Evolutionary conservation across 192 early-diverging fungal species (phyloP), one percentile per base, ranked within the genome.

Genomic region (Obelidium mucronatum): DNA sequence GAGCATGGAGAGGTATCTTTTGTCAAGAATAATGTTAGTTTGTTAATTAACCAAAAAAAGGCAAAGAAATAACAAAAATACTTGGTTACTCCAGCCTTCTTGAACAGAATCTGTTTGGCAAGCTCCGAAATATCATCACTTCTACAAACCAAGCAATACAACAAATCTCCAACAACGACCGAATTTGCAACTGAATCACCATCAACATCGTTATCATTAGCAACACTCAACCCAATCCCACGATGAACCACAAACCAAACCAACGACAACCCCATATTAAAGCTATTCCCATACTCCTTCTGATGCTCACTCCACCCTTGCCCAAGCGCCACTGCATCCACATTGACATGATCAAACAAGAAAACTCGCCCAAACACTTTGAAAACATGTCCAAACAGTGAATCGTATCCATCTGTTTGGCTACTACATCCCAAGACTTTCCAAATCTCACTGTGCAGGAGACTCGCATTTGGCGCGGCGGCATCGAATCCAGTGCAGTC

Each of bases 241-340:
- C 17, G 8, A 55, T 72, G 69, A 48, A 72, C 69, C 30, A 72
- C 73, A 62, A 52, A 30, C 73, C 73, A 74, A n/a, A 74, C 73
- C 3, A 40, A 8, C 11, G 35, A 54, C 58, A 74, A 6, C 5
- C 40, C 61, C 44, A 6, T 37, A 64, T 64, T 64, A 51, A 74
- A 74, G 11, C 13, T 34, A 3, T 36, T 24, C 36, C 62, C 33
- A 52, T 64, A 53, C 1, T 39, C 44, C 24, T 24, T 26, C 35
- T 64, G 73, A 31, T 6, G 24, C 30, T 5, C 60, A n/a, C 22
- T 64, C 58, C n/a, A 64, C 67, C 11, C 17, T 31, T 44, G 42
- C 48, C 67, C 67, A 69, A 15, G 40, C 0, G 13, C 61, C 39
- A 8, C 69, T 1, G 26, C 39, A n/a, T 48, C 66, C 11, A 72